Percentiles rank a stretch among this genome's conserved stretches.
Conservation (phyloP, 1,284 basidiomycete species). For the Rhodofomes roseus region DNA sequence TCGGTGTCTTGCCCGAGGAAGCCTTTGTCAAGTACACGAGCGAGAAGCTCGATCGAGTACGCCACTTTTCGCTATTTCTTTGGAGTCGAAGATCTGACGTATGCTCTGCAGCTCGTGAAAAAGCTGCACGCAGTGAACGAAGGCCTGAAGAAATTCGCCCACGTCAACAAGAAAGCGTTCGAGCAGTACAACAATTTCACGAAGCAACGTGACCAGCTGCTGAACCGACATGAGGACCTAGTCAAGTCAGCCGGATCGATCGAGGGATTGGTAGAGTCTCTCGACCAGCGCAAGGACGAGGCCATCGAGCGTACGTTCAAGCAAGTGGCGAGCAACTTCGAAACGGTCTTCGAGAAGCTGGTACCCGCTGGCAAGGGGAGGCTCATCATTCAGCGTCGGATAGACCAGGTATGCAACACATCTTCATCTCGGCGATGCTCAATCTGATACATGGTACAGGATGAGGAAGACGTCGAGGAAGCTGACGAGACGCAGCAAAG, state of each 20-base stretch:
- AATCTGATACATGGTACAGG: conserved; percentile 30
- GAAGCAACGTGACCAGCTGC: conserved; percentile 91
- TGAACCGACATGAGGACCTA: conserved; percentile 85
- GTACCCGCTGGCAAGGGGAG: conserved; percentile 91
- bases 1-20: conserved; percentile 96
- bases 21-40: conserved; percentile 93
- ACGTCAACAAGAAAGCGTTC: conserved; percentile 99
- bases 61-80: not conserved
- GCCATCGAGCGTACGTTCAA: conserved; percentile 98
- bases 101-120: conserved; percentile 72
- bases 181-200: conserved; percentile 99
- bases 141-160: conserved; percentile 91
- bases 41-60: conserved; percentile 78
- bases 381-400: conserved; percentile 87
- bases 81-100: not conserved
- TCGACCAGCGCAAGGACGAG: conserved; percentile 97
- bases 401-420: conserved; percentile 66
- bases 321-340: conserved; percentile 95
- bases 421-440: not conserved
- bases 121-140: conserved; percentile 90
- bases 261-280: conserved; percentile 89
- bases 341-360: conserved; percentile 96
- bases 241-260: conserved; percentile 89
- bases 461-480: conserved; percentile 67
- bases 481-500: conserved; percentile 68